Percentiles rank a stretch among this genome's conserved stretches.
Conservation (phyloP, 1,284 basidiomycete species). For the Apiotrichum veenhuisii region DNA sequence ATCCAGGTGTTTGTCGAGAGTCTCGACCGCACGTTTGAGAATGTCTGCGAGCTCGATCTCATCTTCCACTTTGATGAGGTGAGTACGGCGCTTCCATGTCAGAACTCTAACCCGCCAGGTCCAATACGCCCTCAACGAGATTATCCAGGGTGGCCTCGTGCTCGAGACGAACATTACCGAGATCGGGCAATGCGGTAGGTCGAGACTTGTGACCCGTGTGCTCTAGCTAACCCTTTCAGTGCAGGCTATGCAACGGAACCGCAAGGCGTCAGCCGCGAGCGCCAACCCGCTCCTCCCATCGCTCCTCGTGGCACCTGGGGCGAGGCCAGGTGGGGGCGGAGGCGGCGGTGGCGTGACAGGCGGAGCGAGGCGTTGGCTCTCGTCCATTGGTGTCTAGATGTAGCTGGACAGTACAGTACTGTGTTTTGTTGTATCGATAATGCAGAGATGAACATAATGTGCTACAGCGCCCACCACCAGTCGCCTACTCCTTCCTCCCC, state of each 20-base stretch:
- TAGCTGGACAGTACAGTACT: neutral
- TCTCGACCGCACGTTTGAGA: constrained; percentile 92
- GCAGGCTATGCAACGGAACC: constrained; percentile 34
- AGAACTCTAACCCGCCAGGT: constrained; percentile 55
- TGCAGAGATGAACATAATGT: constrained; percentile 12
- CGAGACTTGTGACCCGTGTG: too few species aligned
- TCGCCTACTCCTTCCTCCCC: neutral
- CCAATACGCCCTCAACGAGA: constrained; percentile 88
- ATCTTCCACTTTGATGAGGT: constrained; percentile 99
- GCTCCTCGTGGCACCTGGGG: constrained; percentile 28
- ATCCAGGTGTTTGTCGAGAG: constrained; percentile 99
- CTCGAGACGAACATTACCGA: constrained; percentile 97
- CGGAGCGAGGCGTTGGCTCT: constrained; percentile 41
- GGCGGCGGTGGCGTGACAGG: constrained; percentile 20
- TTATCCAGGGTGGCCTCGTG: constrained; percentile 95
- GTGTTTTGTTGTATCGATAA: constrained; percentile 14
- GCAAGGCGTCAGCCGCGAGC: constrained; percentile 43
- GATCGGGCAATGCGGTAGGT: constrained; percentile 69
- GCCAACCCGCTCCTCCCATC: constrained; percentile 43
- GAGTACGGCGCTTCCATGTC: constrained; percentile 23
- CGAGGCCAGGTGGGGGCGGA: constrained; percentile 3
- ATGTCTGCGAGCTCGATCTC: constrained; percentile 96
- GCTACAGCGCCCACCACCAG: neutral
- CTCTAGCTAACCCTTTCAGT: constrained; percentile 20
- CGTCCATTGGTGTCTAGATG: constrained; percentile 42